Evolutionary conservation across 2,329 filamentous ascomycete species (phyloP), one percentile per base, ranked within the genome.

Genomic region (Alternaria gaisen): DNA sequence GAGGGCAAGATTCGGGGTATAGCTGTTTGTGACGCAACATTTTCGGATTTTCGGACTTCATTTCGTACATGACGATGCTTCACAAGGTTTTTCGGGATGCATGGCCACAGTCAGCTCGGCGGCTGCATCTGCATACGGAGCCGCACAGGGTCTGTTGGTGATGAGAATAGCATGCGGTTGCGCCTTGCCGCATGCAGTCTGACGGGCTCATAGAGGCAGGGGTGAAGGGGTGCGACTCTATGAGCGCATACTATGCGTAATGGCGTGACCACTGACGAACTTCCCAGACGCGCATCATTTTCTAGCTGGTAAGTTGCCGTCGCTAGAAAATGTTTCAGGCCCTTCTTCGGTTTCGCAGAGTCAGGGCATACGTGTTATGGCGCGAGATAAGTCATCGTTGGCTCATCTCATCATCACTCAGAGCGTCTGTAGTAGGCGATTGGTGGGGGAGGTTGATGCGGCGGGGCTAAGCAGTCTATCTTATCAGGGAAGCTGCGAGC

Each of bases 341-440:
- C 42, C 58, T 58, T 58, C 42, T 53, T 58, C 54, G 58, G 58
- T 12, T 53, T 9, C 16, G 28, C 18, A 47, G 26, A 50, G 30
- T 44, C 48, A 53, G 43, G 28, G 26, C 18, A 32, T 34, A 32
- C 16, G 36, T n/a, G 28, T 20, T 16, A 54, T 20, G 18, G 16
- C 26, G 26, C 22, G 16, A 28, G 40, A 38, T 51, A 28, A 44
- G 61, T 66, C 44, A 66, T 61, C 24, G 43, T 47, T 46, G 57
- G 57, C 63, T 55, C 63, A 69, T 66, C 51, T 63, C 63, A 61
- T 53, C 58, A 65, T 66, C 55, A 58, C 30, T 60, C 32, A 60
- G 52, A 65, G 53, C 40, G 60, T 56, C 56, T 60, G 53, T 24
- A 26, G 50, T 22, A 24, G 63, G 30, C 43, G 20, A 58, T 48